These are phyloP conservation scores for Cardamine occulta DNA, from an alignment of 345 rosid genomes.

Conservation along the genomic window DNA sequence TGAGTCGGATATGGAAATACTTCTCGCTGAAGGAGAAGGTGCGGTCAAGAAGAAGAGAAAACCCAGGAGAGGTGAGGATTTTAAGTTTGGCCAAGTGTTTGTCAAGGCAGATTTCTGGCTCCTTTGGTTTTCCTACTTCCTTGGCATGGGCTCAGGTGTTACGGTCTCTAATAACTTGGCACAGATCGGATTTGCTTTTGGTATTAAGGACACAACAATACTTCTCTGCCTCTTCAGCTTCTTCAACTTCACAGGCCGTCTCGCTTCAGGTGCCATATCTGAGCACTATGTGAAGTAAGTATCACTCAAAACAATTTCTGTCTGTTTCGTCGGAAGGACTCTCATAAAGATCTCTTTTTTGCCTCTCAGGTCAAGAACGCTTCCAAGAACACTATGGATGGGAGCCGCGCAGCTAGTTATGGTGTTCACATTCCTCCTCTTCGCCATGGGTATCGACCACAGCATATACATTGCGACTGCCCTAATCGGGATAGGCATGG, in stretches of 20 bases:
- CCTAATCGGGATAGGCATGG: conserved; percentile 72
- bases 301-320: neutral
- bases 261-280: conserved; percentile 81
- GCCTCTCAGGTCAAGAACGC: conserved; percentile 54
- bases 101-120: conserved; percentile 98
- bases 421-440: conserved; percentile 64
- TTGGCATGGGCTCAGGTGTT: conserved; percentile 90
- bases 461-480: conserved; percentile 69
- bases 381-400: conserved; percentile 92
- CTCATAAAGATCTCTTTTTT: conserved; percentile 11
- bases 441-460: conserved; percentile 57
- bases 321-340: neutral
- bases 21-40: conserved; percentile 82
- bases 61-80: conserved; percentile 88
- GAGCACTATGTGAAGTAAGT: conserved; percentile 89
- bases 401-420: conserved; percentile 57
- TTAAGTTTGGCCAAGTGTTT: conserved; percentile 72
- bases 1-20: conserved; percentile 58
- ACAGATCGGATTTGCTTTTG: conserved; percentile 82
- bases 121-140: conserved; percentile 83
- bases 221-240: conserved; percentile 78
- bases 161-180: conserved; percentile 94
- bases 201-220: conserved; percentile 71
- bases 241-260: conserved; percentile 87
- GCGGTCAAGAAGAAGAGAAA: conserved; percentile 76